Percentiles rank a stretch among this genome's conserved stretches.
phyloP scores from a whole-genome alignment of 805 yeast genomes.

The Cyberlindnera misumaiensis region DNA sequence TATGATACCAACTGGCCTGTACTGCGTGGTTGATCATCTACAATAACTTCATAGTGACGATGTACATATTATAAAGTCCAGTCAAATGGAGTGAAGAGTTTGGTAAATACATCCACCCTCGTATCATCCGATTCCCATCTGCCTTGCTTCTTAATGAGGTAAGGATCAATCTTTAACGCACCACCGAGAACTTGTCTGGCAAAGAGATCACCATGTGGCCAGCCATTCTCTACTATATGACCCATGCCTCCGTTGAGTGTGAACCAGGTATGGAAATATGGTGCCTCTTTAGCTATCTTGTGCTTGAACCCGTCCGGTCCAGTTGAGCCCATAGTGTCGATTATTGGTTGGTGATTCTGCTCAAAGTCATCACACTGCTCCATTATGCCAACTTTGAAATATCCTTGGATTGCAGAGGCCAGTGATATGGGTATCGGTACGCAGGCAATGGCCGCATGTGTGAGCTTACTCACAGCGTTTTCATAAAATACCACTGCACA shows the following conservation, averaged over 20 bases:
- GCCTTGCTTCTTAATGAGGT: conserved; percentile 27
- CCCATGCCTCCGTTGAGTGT: conserved; percentile 41
- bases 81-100: conserved; percentile 13
- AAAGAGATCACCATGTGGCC: conserved; percentile 43
- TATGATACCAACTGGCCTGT: background rate
- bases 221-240: conserved; percentile 40
- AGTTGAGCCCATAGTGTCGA: conserved; percentile 29
- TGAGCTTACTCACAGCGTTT: conserved; percentile 26
- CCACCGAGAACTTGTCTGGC: conserved; percentile 43
- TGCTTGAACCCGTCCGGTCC: conserved; percentile 25
- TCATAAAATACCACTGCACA: conserved; percentile 41
- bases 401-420: conserved; percentile 28
- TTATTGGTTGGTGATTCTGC: conserved; percentile 25
- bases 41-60: background rate
- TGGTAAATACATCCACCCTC: conserved; percentile 10
- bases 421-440: conserved; percentile 35
- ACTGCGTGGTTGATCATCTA: background rate
- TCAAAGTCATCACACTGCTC: conserved; percentile 32
- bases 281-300: conserved; percentile 39
- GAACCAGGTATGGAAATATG: conserved; percentile 47
- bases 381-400: conserved; percentile 36
- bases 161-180: conserved; percentile 31
- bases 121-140: conserved; percentile 16
- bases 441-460: conserved; percentile 37
- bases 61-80: conserved; percentile 4